A percentile compares a stretch with the other conserved stretches of the same genome.
Conservation (phyloP, 306 rosid genomes). For the Trichosanthes cucumerina region DNA sequence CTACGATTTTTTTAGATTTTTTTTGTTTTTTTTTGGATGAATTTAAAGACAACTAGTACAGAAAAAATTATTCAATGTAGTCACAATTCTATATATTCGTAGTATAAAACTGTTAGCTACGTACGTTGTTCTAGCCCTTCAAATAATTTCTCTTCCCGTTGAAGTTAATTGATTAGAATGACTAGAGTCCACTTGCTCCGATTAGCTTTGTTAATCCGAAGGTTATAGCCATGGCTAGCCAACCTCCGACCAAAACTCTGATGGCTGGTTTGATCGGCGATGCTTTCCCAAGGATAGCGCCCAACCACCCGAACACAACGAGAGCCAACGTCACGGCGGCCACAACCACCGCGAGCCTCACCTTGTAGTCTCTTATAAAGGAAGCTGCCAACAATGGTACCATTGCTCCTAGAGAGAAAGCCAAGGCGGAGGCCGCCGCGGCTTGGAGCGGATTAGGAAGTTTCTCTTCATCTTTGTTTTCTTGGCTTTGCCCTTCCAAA, state of each 20-base stretch:
- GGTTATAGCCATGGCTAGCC: conserved; percentile 87
- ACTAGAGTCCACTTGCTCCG: conserved; percentile 50
- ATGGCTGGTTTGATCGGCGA: conserved; percentile 34
- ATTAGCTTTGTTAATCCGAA: conserved; percentile 71
- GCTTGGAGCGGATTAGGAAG: conserved; percentile 88
- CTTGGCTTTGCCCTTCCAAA: not conserved
- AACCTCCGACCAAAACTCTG: conserved; percentile 78
- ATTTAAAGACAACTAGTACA: not conserved
- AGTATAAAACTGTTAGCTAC: not conserved
- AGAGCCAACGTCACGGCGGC: conserved; percentile 65
- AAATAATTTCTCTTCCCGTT: not conserved
- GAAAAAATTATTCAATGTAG: not conserved
- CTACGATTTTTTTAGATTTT: not conserved
- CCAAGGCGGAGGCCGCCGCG: conserved; percentile 72
- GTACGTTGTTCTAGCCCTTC: not conserved
- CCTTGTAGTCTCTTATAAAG: conserved; percentile 50
- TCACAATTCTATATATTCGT: not conserved
- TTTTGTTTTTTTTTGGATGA: not conserved
- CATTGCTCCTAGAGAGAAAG: conserved; percentile 75
- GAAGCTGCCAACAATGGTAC: conserved; percentile 83
- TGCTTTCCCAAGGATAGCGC: conserved; percentile 59
- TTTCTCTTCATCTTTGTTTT: conserved; percentile 25
- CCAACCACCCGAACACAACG: conserved; percentile 63
- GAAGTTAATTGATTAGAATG: too few relatives aligned
- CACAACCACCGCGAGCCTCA: conserved; percentile 47